Evolutionary conservation across 1,139 yeast species (phyloP).

Genomic region (Hyphopichia burtonii): DNA sequence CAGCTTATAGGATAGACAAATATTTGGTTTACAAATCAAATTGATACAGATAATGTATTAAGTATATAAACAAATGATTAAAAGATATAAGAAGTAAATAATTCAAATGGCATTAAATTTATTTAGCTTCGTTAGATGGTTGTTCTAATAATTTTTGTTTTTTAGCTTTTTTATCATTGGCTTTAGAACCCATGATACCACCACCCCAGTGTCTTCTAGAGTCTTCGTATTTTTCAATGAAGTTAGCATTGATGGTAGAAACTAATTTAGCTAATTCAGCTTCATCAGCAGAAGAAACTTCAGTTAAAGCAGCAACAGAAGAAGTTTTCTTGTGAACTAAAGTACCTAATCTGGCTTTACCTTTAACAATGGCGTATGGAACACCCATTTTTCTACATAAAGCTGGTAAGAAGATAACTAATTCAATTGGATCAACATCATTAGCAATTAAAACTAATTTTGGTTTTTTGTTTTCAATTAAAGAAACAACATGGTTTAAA

Average conservation of each 20-base stretch:
- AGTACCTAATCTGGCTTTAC: conserved; percentile 94
- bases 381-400: conserved; percentile 95
- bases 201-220: conserved; percentile 97
- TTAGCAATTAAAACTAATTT: conserved; percentile 88
- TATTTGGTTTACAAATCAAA: no score
- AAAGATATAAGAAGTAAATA: not conserved
- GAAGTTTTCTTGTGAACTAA: conserved; percentile 92
- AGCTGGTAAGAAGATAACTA: conserved; percentile 90
- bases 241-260: conserved; percentile 85
- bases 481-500: conserved; percentile 90
- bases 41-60: not conserved
- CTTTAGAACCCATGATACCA: conserved; percentile 88
- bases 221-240: conserved; percentile 82
- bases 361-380: conserved; percentile 93
- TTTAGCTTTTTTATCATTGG: conserved; percentile 60
- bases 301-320: conserved; percentile 89
- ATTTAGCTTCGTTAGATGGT: conserved; percentile 7
- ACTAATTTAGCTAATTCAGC: conserved; percentile 82
- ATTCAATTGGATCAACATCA: conserved; percentile 94
- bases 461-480: conserved; percentile 92
- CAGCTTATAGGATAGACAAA: no score
- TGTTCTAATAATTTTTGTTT: conserved; percentile 32
- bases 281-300: conserved; percentile 84
- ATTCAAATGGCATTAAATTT: not conserved
- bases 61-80: not conserved